Evolutionary conservation across 495 filamentous ascomycete genomes (phyloP).

Genomic region (Tuber calosporum): DNA sequence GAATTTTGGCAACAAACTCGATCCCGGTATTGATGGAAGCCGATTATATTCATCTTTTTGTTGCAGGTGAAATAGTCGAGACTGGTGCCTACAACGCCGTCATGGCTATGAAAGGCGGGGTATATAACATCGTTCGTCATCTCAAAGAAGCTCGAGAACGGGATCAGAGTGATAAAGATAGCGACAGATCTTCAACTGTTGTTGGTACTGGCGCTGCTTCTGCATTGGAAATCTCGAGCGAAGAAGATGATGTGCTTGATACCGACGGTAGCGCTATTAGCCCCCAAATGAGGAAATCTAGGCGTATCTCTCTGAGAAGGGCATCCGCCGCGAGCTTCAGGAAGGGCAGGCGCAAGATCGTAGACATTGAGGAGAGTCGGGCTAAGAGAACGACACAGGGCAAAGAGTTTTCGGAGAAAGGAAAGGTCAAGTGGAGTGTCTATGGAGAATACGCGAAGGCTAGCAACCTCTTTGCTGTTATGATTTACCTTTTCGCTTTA

Average conservation of each 20-base stretch:
- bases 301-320: constrained; percentile 70
- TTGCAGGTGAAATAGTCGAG: constrained; percentile 77
- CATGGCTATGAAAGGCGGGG: constrained; percentile 86
- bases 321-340: constrained; percentile 88
- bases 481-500: constrained; percentile 69
- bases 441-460: constrained; percentile 87
- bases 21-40: constrained; percentile 85
- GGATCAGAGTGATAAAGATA: constrained; percentile 55
- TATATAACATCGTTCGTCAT: constrained; percentile 64
- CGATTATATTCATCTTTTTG: constrained; percentile 74
- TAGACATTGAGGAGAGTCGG: constrained; percentile 68
- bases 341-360: constrained; percentile 70
- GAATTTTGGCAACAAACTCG: constrained; percentile 91
- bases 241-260: constrained; percentile 48
- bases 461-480: constrained; percentile 78
- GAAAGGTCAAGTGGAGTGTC: constrained; percentile 94
- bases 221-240: constrained; percentile 46
- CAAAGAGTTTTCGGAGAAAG: constrained; percentile 82
- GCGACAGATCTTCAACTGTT: constrained; percentile 51
- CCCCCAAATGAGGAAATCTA: constrained; percentile 48
- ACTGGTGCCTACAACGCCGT: constrained; percentile 82
- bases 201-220: constrained; percentile 47
- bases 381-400: constrained; percentile 67
- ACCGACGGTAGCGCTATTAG: constrained; percentile 10
- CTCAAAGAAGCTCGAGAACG: constrained; percentile 61